Conservation (phyloP, 306 rosid species). For the Dalbergia cultrata region DNA sequence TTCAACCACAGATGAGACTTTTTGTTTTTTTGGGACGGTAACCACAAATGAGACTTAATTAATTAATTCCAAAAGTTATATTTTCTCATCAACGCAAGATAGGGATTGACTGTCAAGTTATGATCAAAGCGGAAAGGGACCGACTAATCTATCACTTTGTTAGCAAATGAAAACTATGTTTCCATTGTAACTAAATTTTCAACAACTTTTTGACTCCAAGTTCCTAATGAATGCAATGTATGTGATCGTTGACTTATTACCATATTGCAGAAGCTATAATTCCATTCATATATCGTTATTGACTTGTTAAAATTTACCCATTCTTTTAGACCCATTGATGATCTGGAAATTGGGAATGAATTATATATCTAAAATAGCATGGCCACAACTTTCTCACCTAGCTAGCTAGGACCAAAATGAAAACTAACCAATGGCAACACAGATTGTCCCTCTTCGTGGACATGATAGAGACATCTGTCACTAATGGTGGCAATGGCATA, state of each 20-base stretch:
- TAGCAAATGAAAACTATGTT: conserved; percentile 28
- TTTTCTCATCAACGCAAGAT: background rate
- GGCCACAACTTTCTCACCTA: conserved; percentile 22
- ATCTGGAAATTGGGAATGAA: background rate
- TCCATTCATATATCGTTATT: conserved; percentile 26
- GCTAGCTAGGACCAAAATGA: conserved; percentile 19
- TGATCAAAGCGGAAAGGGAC: conserved; percentile 16
- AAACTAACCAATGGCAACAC: conserved; percentile 14
- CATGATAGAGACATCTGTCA: conserved; percentile 32
- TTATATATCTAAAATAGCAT: background rate
- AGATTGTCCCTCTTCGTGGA: conserved; percentile 22
- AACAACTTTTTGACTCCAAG: conserved; percentile 29
- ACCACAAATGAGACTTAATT: too few species aligned
- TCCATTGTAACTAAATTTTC: conserved; percentile 27
- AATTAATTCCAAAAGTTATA: background rate
- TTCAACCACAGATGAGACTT: too few species aligned
- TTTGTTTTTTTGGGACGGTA: too few species aligned
- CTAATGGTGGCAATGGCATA: conserved; percentile 33
- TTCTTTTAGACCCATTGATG: conserved; percentile 12
- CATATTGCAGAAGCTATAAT: conserved; percentile 27
- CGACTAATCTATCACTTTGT: background rate
- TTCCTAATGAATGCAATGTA: conserved; percentile 36
- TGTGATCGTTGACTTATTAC: conserved; percentile 40
- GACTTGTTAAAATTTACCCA: conserved; percentile 19
- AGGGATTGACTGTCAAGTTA: conserved; percentile 22